Base-by-base conservation (phyloP, 768 basidiomycete species). In the Scleroderma bovista region DNA sequence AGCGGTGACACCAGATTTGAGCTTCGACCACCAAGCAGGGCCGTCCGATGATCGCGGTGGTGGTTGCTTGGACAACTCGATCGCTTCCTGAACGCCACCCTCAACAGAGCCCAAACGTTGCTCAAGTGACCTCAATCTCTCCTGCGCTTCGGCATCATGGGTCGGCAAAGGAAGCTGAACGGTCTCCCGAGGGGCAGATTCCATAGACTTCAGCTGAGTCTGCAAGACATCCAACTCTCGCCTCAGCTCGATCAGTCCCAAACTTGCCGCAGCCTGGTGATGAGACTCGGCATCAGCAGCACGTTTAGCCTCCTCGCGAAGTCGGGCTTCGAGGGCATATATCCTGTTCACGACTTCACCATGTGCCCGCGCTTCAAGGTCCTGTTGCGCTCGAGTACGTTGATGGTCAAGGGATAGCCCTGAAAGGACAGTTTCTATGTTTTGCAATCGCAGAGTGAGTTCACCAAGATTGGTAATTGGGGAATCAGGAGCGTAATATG, bases 11-110 rank as follows among this genome's bases (percentile, higher is more conserved):
- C 66, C 71, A 0, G 79, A 71, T 13, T 75, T 74, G 12, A 83
- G 64, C 60, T 85, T 88, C 66, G 74, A 77, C 85, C 84, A 86
- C 87, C 87, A 88, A 4, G 78, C 76, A n/a, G 74, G 64, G 12
- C 68, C 73, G 31, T 69, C 60, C 20, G 69, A 67, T 3, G 68
- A 51, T 6, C 68, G 51, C 4, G 63, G 59, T 19, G 63, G 66
- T 2, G 68, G 63, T 41, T 65, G 73, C 69, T 79, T 85, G 11
- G 81, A 75, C 3, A 80, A 56, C 45, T 89, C 88, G n/a, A 89
- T 58, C 1, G 85, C 84, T 48, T 89, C 86, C 64, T 80, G 80
- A 44, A 87, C 75, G 2, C 75, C 77, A 26, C 80, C 77, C 63
- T 88, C 86, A 17, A 86, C 71, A 29, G 62, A 63, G 1, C 74